phyloP scores from a whole-genome alignment of 164 flowering plant species.

The Aristolochia fimbriata region DNA sequence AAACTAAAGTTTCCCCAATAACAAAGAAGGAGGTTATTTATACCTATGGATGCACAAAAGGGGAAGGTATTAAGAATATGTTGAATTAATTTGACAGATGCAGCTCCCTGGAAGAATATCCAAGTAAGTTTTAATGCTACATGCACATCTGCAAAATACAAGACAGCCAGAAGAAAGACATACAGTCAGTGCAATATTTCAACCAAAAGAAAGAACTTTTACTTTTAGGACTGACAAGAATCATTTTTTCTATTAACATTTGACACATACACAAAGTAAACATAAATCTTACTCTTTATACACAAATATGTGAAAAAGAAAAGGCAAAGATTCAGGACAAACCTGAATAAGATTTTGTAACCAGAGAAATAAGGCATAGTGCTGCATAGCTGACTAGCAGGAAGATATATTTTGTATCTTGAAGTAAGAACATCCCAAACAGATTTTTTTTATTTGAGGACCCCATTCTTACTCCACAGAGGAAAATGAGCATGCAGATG shows the following conservation, averaged over 20 bases:
- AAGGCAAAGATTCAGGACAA: conserved; percentile 7
- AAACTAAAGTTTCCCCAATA: neutral
- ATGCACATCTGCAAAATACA: conserved; percentile 31
- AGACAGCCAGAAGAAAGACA: neutral
- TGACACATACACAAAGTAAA: neutral
- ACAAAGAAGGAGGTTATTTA: neutral
- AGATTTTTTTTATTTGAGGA: conserved; percentile 6
- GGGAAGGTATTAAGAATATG: conserved; percentile 66
- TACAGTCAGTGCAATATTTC: too few relatives aligned
- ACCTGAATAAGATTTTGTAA: conserved; percentile 38
- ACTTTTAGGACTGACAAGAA: too few relatives aligned
- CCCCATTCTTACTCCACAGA: conserved; percentile 18
- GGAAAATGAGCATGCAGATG: conserved; percentile 51
- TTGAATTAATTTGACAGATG: conserved; percentile 52
- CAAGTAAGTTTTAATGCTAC: conserved; percentile 36
- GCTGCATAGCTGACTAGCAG: conserved; percentile 22
- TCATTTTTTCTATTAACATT: neutral
- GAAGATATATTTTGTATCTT: conserved; percentile 20
- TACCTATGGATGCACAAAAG: conserved; percentile 88
- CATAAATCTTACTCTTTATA: neutral
- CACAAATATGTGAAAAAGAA: neutral
- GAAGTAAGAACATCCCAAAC: conserved; percentile 5
- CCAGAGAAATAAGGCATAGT: conserved; percentile 35
- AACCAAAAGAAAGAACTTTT: too few relatives aligned
- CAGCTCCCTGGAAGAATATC: conserved; percentile 64